These are phyloP conservation scores for Yarrowia keelungensis DNA, from an alignment of 805 yeast species.

Conservation along the genomic window DNA sequence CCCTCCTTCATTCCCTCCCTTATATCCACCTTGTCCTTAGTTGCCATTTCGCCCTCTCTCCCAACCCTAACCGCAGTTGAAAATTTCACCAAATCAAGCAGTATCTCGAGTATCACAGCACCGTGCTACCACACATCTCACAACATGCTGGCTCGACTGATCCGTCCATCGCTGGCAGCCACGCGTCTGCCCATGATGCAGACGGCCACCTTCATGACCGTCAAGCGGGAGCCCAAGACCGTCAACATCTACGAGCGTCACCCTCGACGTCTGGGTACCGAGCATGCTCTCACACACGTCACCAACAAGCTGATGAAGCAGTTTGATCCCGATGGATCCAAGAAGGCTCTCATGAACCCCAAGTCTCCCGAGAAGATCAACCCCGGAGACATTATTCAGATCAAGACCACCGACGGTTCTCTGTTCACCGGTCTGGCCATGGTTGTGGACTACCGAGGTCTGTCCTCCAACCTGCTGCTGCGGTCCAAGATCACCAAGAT, in stretches of 20 bases:
- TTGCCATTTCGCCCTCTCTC: too few relatives aligned
- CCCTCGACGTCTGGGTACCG: conserved; percentile 48
- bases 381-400: conserved; percentile 83
- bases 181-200: conserved; percentile 36
- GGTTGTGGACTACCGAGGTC: conserved; percentile 72
- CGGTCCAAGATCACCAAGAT: conserved; percentile 82
- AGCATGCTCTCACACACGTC: conserved; percentile 54
- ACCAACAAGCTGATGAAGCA: conserved; percentile 60
- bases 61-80: conserved; percentile 30
- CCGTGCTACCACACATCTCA: neutral
- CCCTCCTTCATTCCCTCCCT: too few relatives aligned
- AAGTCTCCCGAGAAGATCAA: conserved; percentile 60
- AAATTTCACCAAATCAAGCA: conserved; percentile 29
- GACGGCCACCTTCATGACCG: conserved; percentile 22
- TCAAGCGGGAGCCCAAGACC: conserved; percentile 11
- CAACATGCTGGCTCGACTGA: conserved; percentile 35
- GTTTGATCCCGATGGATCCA: conserved; percentile 76
- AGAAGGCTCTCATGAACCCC: conserved; percentile 61
- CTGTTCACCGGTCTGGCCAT: conserved; percentile 79
- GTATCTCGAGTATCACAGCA: conserved; percentile 9
- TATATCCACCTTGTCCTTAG: too few relatives aligned
- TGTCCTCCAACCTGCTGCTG: conserved; percentile 76
- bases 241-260: conserved; percentile 50
- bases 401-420: conserved; percentile 66
- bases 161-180: conserved; percentile 38